Conservation (phyloP, 805 yeast genomes). For the Torulaspora quercuum region DNA sequence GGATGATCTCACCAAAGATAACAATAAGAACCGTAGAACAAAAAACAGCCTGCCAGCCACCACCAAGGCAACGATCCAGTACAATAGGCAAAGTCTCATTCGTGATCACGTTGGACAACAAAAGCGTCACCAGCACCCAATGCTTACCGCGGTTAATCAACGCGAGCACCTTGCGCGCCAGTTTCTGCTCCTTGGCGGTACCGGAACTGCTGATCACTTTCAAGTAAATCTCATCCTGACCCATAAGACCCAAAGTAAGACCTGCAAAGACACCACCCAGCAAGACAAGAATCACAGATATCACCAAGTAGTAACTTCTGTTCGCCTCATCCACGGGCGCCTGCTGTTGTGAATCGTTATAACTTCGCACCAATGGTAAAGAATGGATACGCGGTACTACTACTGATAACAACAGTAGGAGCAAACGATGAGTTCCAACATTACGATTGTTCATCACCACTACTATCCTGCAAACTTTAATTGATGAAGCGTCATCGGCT, state of each 20-base stretch:
- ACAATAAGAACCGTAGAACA: slow-evolving; percentile 91
- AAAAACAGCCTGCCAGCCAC: slow-evolving; percentile 96
- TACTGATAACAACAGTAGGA: too few species aligned
- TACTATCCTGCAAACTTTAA: too few species aligned
- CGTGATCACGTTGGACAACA: slow-evolving; percentile 84
- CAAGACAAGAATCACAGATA: slow-evolving; percentile 60
- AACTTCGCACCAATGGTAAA: slow-evolving; percentile 2
- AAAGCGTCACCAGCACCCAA: slow-evolving; percentile 89
- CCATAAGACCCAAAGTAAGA: slow-evolving; percentile 93
- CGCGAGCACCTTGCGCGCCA: slow-evolving; percentile 67
- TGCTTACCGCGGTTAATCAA: slow-evolving; percentile 84
- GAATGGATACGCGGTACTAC: too few species aligned
- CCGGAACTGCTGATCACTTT: slow-evolving; percentile 91
- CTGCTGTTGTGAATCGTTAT: not conserved
- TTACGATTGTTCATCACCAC: too few species aligned
- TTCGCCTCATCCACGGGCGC: not conserved
- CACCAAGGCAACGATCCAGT: slow-evolving; percentile 87
- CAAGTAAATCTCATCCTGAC: slow-evolving; percentile 92
- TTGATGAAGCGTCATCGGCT: too few species aligned
- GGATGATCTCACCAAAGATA: slow-evolving; percentile 93
- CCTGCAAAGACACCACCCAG: slow-evolving; percentile 93
- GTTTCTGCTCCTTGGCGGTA: slow-evolving; percentile 58
- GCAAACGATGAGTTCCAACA: too few species aligned
- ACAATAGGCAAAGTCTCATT: slow-evolving; percentile 94
- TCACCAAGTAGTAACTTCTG: slow-evolving; percentile 40